Base-by-base conservation (phyloP, 306 rosid species). In the Quercus parvula region DNA sequence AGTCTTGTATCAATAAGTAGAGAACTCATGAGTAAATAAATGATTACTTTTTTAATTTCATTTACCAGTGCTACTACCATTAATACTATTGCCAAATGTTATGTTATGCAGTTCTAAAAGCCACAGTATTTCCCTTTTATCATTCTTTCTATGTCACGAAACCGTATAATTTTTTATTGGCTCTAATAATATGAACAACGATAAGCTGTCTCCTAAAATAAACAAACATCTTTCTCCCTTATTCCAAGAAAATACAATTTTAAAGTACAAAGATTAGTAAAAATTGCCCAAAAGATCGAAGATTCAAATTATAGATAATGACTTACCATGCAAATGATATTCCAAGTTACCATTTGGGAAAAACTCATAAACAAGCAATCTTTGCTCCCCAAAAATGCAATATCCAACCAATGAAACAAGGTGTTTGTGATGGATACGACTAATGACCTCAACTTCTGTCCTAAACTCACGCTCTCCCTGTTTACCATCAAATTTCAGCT, bases 361-460 rank as follows among this genome's bases (percentile, higher is more conserved):
- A 12, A 84, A 88, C 78, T 88, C 94, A 27, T 91, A 91, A 69
- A 91, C 85, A 80, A 91, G 92, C 85, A 91, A 33, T 81, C 88
- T 88, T 52, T 74, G 84, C 49, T 25, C 62, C 62, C 85, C 91
- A 56, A 85, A 75, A 77, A 79, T 75, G 83, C 92, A 88, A 73
- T 80, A 82, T 67, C 94, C 94, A 78, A 88, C 92, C 27, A 91
- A 79, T 46, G 91, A 84, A 80, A 91, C 94, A 67, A 91, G 94
- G 61, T 91, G 86, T 46, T 88, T 81, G 71, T 91, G 91, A 87
- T 91, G 94, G 57, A 91, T 84, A 25, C 90, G 91, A 70, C 88
- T 79, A 74, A 91, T 88, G 81, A 91, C 86, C 73, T 91, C 94
- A 0, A 90, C 88, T 84, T 88, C 94, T 0, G 94, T 89, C 75